Percentiles rank a stretch among this genome's conserved stretches.
Conservation (phyloP, 1,284 basidiomycete genomes). For the Fomitiporia mediterranea region DNA sequence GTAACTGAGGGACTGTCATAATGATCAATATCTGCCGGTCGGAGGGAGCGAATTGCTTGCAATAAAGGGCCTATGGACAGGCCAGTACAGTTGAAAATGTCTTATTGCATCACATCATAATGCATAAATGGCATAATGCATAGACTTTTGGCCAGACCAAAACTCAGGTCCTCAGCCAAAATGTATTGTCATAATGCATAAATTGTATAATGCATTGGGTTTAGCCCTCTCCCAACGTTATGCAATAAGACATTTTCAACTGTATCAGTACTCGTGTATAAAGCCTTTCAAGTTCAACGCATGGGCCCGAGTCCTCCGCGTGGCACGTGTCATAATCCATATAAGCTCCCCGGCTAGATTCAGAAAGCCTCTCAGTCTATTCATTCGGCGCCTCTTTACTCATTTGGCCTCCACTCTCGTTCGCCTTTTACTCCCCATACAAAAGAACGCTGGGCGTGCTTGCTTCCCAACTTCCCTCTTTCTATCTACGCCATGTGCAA, state of each 20-base stretch:
- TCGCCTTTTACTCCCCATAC: neutral
- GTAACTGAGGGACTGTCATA: neutral
- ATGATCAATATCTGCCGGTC: slow-evolving; percentile 15
- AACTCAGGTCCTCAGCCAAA: no score
- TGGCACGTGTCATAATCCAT: slow-evolving; percentile 16
- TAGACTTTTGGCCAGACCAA: no score
- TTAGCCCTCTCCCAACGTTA: no score
- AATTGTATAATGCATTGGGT: no score
- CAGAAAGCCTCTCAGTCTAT: neutral
- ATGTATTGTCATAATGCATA: no score
- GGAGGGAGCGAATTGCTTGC: neutral
- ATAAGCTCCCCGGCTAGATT: slow-evolving; percentile 12
- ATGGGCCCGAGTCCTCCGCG: slow-evolving; percentile 1
- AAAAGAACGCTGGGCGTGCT: slow-evolving; percentile 8
- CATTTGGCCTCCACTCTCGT: slow-evolving; percentile 9
- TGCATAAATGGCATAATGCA: no score
- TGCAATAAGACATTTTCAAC: no score
- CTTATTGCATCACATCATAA: no score
- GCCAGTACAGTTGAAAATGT: no score
- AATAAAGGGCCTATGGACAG: no score
- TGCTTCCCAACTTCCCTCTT: neutral
- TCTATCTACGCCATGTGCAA: slow-evolving; percentile 14
- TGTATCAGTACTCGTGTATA: no score
- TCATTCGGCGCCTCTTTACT: slow-evolving; percentile 1
- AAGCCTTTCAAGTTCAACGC: no score